Conservation (phyloP, 345 rosid species). For the Euphorbia pulcherrima region DNA sequence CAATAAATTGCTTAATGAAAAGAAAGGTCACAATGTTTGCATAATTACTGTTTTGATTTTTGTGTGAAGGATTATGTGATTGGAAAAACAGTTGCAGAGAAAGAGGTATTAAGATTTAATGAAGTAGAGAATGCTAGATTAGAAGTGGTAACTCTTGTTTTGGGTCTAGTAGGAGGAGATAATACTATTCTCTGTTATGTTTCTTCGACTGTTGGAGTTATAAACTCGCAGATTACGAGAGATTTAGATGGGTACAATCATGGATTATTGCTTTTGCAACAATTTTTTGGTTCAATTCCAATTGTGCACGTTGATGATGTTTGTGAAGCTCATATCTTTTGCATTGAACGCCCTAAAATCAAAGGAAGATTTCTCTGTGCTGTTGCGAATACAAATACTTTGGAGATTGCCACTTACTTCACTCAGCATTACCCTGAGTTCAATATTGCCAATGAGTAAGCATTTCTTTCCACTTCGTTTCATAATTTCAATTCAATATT, state of each 20-base stretch:
- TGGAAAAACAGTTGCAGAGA: constrained; percentile 38
- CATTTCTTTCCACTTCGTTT: background rate
- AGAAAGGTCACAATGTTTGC: too few relatives aligned
- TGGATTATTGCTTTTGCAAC: constrained; percentile 27
- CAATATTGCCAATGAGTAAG: constrained; percentile 22
- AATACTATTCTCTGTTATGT: constrained; percentile 23
- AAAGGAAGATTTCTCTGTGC: constrained; percentile 36
- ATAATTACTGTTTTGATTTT: background rate
- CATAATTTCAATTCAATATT: background rate
- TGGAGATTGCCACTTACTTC: constrained; percentile 14
- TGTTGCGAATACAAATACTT: constrained; percentile 14
- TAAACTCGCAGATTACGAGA: constrained; percentile 23
- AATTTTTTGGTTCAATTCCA: constrained; percentile 38
- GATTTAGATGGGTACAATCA: background rate
- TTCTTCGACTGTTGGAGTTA: constrained; percentile 11
- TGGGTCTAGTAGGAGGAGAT: constrained; percentile 42
- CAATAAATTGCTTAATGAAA: too few relatives aligned
- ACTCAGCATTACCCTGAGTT: constrained; percentile 15
- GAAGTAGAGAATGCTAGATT: background rate
- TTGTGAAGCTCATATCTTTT: constrained; percentile 36
- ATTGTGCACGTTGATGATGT: constrained; percentile 49
- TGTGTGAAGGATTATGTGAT: constrained; percentile 27
- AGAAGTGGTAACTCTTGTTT: constrained; percentile 34
- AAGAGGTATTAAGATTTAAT: constrained; percentile 29
- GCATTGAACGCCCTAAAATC: constrained; percentile 26